Conservation (phyloP, 768 basidiomycete species). For the Mycena crocata region DNA sequence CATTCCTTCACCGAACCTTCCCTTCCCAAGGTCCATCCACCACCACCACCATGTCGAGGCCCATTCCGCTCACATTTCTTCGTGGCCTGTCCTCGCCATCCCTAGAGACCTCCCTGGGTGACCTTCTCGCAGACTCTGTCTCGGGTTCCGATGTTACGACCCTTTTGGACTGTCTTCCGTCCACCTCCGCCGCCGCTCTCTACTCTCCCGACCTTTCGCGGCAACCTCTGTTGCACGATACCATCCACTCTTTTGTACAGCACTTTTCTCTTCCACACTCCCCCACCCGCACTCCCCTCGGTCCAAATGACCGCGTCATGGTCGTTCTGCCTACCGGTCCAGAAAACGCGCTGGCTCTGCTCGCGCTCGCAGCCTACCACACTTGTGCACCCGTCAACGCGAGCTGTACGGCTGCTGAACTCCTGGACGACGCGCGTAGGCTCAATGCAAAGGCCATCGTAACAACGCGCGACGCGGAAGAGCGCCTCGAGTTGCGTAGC, state of each 20-base stretch:
- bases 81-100: conserved; percentile 37
- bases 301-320: conserved; percentile 60
- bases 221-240: conserved; percentile 49
- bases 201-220: conserved; percentile 52
- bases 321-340: conserved; percentile 58
- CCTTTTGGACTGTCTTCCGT: conserved; percentile 55
- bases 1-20: background rate
- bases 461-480: conserved; percentile 53
- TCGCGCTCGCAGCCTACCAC: conserved; percentile 56
- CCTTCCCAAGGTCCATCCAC: background rate
- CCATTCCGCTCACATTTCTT: conserved; percentile 49
- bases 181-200: conserved; percentile 49
- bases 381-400: conserved; percentile 61
- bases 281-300: conserved; percentile 40
- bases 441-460: conserved; percentile 54
- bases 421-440: conserved; percentile 54
- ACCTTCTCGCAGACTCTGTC: conserved; percentile 48
- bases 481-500: conserved; percentile 49
- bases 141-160: conserved; percentile 45
- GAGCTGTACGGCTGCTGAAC: conserved; percentile 56
- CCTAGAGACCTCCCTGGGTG: conserved; percentile 50
- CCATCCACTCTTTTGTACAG: conserved; percentile 51
- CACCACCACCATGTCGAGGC: conserved; percentile 27
- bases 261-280: conserved; percentile 54
- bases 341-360: conserved; percentile 59